Evolutionary conservation across 495 filamentous ascomycete species (phyloP), one percentile per base, ranked within the genome.

Genomic region (Chlorociboria aeruginascens): DNA sequence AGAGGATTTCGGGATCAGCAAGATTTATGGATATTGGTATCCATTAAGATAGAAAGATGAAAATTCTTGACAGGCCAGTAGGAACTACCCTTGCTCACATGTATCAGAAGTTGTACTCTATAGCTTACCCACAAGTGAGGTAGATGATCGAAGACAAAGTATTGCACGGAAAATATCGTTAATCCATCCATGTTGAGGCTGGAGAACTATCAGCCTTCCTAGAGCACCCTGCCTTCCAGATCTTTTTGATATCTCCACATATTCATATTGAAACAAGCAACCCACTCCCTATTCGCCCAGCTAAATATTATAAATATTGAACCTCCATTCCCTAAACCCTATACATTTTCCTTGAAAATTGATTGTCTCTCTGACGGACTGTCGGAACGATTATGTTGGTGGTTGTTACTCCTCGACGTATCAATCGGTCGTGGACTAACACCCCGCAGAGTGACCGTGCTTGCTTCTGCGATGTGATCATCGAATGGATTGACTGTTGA

Each of bases 391-490:
- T 61, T 52, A 56, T 50, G 53, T 31, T 50, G 43, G 50, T 38
- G 58, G 52, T 42, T 50, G 45, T 55, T 52, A 29, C 8, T 54
- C 38, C 29, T 48, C 36, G 32, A 50, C 9, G 45, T 38, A 30
- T 62, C 67, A 46, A 71, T 67, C 32, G 75, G 74, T 38, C 73
- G 53, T 20, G 75, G 73, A 54, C 74, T 79, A 8, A 80, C 70
- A 10, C 75, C 77, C 32, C 76, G 56, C 54, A 79, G 14, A 53
- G 69, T 70, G n/a, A 70, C 46, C 49, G 71, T 71, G 50, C 73
- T 76, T 49, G 68, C 65, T 62, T 80, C 76, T 0, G 72, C 74
- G 11, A 65, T 57, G n/a, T n/a, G 8, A 49, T 78, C 71, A 32
- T 70, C 70, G 57, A 81, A 81, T 16, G 77, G 77, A 59, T 81